These are phyloP conservation scores for Mycena citricolor DNA, from an alignment of 1,284 basidiomycete genomes.

Conservation along the genomic window DNA sequence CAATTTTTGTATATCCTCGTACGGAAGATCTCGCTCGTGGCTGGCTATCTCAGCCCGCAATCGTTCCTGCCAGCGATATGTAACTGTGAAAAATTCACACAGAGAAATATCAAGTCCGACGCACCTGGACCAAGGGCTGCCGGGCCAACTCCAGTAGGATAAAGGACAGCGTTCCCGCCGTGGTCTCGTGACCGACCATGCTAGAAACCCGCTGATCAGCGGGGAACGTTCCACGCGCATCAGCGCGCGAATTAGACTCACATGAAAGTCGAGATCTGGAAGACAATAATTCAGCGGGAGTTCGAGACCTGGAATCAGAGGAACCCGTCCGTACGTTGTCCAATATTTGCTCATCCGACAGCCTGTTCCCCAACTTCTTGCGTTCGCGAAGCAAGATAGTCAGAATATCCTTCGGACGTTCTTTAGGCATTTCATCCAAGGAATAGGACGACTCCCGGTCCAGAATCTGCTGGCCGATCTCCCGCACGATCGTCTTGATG, in stretches of 20 bases:
- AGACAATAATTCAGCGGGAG: background rate
- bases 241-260: constrained; percentile 14
- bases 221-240: background rate
- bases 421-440: background rate
- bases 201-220: constrained; percentile 10
- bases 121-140: constrained; percentile 29
- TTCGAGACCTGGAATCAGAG: background rate
- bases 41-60: constrained; percentile 28
- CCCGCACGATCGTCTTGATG: constrained; percentile 30
- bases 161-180: constrained; percentile 36
- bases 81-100: background rate
- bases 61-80: constrained; percentile 14
- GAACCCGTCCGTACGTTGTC: constrained; percentile 26
- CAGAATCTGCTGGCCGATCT: constrained; percentile 26
- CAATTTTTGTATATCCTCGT: constrained; percentile 27
- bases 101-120: background rate
- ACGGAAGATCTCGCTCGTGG: constrained; percentile 23
- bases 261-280: constrained; percentile 29
- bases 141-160: constrained; percentile 37
- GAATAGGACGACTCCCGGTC: constrained; percentile 18
- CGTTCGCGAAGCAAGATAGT: constrained; percentile 27
- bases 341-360: constrained; percentile 28
- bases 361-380: constrained; percentile 7
- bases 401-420: constrained; percentile 29
- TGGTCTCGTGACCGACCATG: constrained; percentile 41